Base-by-base conservation (phyloP, 2,329 filamentous ascomycete genomes). In the Aotearoamyces nothofagi region DNA sequence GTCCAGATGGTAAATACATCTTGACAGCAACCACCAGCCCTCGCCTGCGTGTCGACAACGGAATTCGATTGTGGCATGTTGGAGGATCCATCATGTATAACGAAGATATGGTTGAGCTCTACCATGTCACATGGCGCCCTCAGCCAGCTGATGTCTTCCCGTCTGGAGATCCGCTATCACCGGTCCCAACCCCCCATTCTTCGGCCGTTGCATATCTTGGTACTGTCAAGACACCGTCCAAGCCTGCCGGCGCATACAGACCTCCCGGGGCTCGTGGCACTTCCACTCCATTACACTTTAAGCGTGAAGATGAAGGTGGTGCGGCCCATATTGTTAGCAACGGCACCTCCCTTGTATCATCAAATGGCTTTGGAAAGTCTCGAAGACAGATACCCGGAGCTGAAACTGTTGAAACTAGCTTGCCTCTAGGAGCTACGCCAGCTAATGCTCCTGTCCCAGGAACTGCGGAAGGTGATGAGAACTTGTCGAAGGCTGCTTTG, bases 1-100 rank as follows among this genome's bases (percentile, higher is more conserved):
- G 84, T 46, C 84, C 90, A 5, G 90, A 98, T 53, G 92, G 87
- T 45, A 81, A 78, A 47, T 90, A 86, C 53, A 86, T 98, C 50
- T 68, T 98, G 61, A 96, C 90, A 23, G 90, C 90, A n/a, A 98
- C 87, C 12, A 96, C 87, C 9, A 94, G 84, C 41, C 90, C 90
- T 4, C 78, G 90, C 38, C 70, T 98, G 33, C 79, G 90, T 42
- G 90, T 98, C 24, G 90, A 98, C 60, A 98, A 98, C 46, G 90
- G 87, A 35, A 69, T 98, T 42, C 86, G 86, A 51, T 69, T 98
- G 44, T 98, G 86, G 81, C 87, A 98, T 53, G 78, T 92, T 17
- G 70, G 75, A 38, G 90, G 90, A 25, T 66, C 67, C 19, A 62
- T 98, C 44, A 86, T 94, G 78, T 98, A 94, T 63, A 82, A 84